Evolutionary conservation across 345 rosid genomes (phyloP), one percentile per base, ranked within the genome.

Genomic region (Aegle marmelos): DNA sequence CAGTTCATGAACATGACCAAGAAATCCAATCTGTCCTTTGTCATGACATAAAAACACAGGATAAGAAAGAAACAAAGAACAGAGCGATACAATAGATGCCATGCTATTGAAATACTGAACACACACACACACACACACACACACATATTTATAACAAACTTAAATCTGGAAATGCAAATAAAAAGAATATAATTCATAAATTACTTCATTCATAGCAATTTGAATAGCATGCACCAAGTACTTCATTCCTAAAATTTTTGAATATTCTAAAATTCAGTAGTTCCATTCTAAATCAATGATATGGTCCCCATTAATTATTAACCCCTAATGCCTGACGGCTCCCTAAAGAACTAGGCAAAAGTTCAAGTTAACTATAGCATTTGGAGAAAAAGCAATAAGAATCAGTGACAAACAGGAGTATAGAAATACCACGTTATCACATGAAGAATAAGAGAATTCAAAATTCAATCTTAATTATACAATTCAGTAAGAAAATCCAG

Each of bases 11-110:
- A 60, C 14, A 54, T 16, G 2, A 61, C 24, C 17, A 68, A 41
- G 37, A 68, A 33, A 71, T 72, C 28, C 27, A 54, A 72, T 64
- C 36, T 63, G 61, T n/a, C 45, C 25, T 58, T 50, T 73, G 67
- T 39, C 66, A 7, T 33, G n/a, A 78, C 48, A 14, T 54, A 63
- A 39, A 76, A 4, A 17, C 30, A 33, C 16, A 25, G 37, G 16
- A 54, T 57, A 21, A 27, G 21, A 65, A 65, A 57, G 50, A 65
- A 64, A 50, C 50, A 79, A 79, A 33, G 19, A 4, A 66, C 22
- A 61, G 21, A 33, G 56, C 8, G 6, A 37, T 13, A 71, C 37
- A 8, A 72, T 16, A 37, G 37, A 78, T 34, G 28, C 69, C 41
- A 10, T 19, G 45, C 48, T 9, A 48, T 9, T 31, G 48, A 21